Base-by-base conservation (phyloP, 116 monocot genomes). In the Papilionanthe hybrid region DNA sequence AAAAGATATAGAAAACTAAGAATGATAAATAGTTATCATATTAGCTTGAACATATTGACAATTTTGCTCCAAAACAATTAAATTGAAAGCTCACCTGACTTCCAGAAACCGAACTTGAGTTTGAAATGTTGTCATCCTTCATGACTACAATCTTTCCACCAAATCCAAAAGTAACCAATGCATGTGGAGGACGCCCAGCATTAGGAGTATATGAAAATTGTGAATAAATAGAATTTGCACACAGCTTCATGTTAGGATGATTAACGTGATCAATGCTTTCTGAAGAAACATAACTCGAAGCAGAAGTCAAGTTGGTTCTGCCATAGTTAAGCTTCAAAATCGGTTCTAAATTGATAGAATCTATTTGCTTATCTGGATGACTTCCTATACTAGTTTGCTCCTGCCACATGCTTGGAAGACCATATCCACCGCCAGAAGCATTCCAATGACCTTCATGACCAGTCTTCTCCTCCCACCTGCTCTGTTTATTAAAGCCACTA, bases 141-240 rank as follows among this genome's bases (percentile, higher is more conserved):
- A 91, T 90, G 45, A 94, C 82, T 76, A 99, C 76, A 77, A 99
- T 83, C 72, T 92, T 99, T 42, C 98, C 99, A 82, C 99, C 99
- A 90, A 99, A 99, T 66, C 93, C 99, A 86, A 99, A 99, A 58
- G 90, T 73, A 84, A 95, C 92, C 78, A 99, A 82, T 75, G 95
- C 85, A 87, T 99, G 99, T 77, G 90, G 87, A 78, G 95, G 99
- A 13, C 95, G 99, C 37, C 93, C 93, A 53, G 87, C 92, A 67
- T 66, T 83, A 28, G 80, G 80, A 76, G 75, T 49, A 85, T 83
- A 75, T 72, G 84, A 58, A 72, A 77, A 93, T 23, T 84, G 81
- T 58, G 89, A 85, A 47, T 69, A 57, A 65, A 86, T 79, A 76
- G 56, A 74, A 85, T 77, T 82, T 79, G 73, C 75, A 75, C 72